These are phyloP conservation scores for Nidula niveotomentosa DNA, from an alignment of 1,284 basidiomycete species.

Conservation along the genomic window DNA sequence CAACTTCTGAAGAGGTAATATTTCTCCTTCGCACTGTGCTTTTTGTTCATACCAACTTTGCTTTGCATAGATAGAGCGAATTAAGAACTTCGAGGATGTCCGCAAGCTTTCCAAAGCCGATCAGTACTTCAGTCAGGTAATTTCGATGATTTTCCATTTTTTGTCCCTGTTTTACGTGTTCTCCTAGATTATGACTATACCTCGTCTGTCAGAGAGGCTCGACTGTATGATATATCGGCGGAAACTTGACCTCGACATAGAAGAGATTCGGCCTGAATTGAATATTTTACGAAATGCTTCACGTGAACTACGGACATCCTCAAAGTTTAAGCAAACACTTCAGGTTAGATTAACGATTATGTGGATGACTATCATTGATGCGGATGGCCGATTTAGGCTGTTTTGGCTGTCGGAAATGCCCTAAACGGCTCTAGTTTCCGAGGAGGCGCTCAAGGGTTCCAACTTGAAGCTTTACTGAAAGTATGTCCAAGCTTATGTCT, in stretches of 20 bases:
- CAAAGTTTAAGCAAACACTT: slow-evolving; percentile 69
- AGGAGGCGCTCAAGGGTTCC: slow-evolving; percentile 83
- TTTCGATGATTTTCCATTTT: slow-evolving; percentile 7
- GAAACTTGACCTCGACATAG: slow-evolving; percentile 80
- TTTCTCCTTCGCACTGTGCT: too few relatives aligned
- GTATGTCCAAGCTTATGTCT: slow-evolving; percentile 31
- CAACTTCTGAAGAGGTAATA: slow-evolving; percentile 73
- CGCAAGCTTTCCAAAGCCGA: slow-evolving; percentile 80
- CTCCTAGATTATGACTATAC: slow-evolving; percentile 74
- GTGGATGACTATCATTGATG: background rate
- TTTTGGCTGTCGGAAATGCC: slow-evolving; percentile 79
- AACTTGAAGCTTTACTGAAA: slow-evolving; percentile 80
- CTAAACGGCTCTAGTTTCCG: slow-evolving; percentile 84
- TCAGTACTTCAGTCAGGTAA: slow-evolving; percentile 78
- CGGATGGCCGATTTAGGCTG: slow-evolving; percentile 38
- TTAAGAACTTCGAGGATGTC: slow-evolving; percentile 69
- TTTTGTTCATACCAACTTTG: background rate
- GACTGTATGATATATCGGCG: slow-evolving; percentile 84
- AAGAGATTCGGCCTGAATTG: slow-evolving; percentile 83
- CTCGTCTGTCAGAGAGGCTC: slow-evolving; percentile 71
- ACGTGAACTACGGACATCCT: slow-evolving; percentile 70
- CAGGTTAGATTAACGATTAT: slow-evolving; percentile 41
- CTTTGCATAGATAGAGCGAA: slow-evolving; percentile 48
- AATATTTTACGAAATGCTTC: slow-evolving; percentile 76
- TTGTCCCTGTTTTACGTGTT: background rate